Evolutionary conservation across 1,284 basidiomycete genomes (phyloP).

Genomic region (Microbotryomycetes sp.): DNA sequence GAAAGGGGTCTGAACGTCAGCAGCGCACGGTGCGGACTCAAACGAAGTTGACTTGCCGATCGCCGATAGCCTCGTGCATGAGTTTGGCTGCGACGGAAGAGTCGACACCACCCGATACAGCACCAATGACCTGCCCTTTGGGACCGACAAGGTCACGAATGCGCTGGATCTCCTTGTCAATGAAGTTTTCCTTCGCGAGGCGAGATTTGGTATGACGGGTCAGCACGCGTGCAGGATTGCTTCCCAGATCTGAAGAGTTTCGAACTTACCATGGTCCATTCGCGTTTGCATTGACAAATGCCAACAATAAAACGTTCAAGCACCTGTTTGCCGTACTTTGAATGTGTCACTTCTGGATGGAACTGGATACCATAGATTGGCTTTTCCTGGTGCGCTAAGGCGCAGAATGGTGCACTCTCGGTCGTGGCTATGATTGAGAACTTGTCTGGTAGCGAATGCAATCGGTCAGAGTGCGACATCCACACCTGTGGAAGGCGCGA

Average conservation of each 20-base stretch:
- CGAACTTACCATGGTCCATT: conserved; percentile 89
- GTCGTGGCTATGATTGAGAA: conserved; percentile 89
- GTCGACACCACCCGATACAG: conserved; percentile 95
- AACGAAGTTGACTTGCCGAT: conserved; percentile 55
- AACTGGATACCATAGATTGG: conserved; percentile 97
- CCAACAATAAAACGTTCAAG: conserved; percentile 79
- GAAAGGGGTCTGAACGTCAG: background rate
- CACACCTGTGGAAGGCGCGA: too few relatives aligned
- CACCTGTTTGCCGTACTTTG: conserved; percentile 80
- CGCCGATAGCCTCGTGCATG: conserved; percentile 99
- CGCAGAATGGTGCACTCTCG: conserved; percentile 81
- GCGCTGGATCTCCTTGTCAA: conserved; percentile 91
- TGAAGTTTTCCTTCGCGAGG: conserved; percentile 80
- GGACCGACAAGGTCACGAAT: conserved; percentile 93
- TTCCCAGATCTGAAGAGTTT: too few relatives aligned
- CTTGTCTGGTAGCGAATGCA: conserved; percentile 69
- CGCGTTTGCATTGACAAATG: conserved; percentile 72
- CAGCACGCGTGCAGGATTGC: background rate
- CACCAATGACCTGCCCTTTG: conserved; percentile 93
- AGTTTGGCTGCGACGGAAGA: conserved; percentile 97
- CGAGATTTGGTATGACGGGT: conserved; percentile 1
- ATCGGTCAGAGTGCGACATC: conserved; percentile 99
- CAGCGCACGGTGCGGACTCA: background rate
- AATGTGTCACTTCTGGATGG: conserved; percentile 98
- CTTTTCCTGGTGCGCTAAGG: conserved; percentile 83